Conservation (phyloP, 345 rosid genomes). For the Salix brachista region DNA sequence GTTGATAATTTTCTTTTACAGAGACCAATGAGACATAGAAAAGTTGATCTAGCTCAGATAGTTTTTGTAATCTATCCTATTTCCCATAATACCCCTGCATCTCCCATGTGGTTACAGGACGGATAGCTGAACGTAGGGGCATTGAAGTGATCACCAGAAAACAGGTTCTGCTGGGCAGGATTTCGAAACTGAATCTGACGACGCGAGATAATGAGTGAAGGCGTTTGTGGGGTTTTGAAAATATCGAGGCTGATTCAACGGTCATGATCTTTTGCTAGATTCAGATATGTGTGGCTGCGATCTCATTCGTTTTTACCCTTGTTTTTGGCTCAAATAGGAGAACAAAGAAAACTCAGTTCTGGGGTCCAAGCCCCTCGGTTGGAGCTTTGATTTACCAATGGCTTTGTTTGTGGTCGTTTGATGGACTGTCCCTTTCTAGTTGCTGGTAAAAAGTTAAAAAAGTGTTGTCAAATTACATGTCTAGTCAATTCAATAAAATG, state of each 20-base stretch:
- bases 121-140: not conserved
- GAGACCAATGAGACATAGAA: slow-evolving; percentile 30
- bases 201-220: slow-evolving; percentile 33
- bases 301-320: not conserved
- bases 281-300: slow-evolving; percentile 28
- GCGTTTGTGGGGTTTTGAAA: slow-evolving; percentile 22
- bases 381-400: slow-evolving; percentile 4
- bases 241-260: slow-evolving; percentile 33
- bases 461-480: not conserved
- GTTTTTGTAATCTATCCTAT: slow-evolving; percentile 11
- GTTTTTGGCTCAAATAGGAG: not conserved
- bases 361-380: not conserved
- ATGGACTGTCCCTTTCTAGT: slow-evolving; percentile 1
- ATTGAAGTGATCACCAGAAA: not conserved
- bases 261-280: slow-evolving; percentile 25
- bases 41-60: slow-evolving; percentile 23
- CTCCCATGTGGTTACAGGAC: too few species aligned
- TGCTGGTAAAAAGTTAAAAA: not conserved
- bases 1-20: slow-evolving; percentile 23
- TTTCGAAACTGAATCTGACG: slow-evolving; percentile 54
- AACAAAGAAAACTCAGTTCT: not conserved
- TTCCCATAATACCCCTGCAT: slow-evolving; percentile 12
- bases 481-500: not conserved
- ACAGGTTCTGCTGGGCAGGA: slow-evolving; percentile 38
- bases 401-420: slow-evolving; percentile 11